Evolutionary conservation across 495 filamentous ascomycete species (phyloP).

Genomic region (Neurospora sp.): DNA sequence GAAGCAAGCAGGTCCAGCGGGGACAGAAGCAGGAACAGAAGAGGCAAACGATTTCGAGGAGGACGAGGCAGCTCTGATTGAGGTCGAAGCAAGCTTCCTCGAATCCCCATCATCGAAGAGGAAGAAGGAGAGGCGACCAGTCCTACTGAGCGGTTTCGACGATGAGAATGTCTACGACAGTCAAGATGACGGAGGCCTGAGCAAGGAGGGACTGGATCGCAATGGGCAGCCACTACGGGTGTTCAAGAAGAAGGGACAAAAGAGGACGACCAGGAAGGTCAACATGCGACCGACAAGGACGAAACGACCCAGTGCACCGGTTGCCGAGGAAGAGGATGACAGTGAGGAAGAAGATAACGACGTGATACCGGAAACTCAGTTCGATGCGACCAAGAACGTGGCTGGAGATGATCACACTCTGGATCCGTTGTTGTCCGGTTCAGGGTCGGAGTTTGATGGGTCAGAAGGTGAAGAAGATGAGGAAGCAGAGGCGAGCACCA

Average conservation of each 20-base stretch:
- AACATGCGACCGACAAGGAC: slow-evolving; percentile 51
- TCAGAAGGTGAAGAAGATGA: slow-evolving; percentile 20
- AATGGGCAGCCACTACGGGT: slow-evolving; percentile 43
- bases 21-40: neutral
- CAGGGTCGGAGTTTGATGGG: slow-evolving; percentile 17
- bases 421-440: neutral
- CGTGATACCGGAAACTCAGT: slow-evolving; percentile 36
- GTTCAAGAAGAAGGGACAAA: slow-evolving; percentile 91
- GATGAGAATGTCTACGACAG: slow-evolving; percentile 41
- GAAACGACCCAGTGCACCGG: slow-evolving; percentile 32
- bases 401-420: slow-evolving; percentile 15
- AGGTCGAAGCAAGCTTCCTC: neutral
- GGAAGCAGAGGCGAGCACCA: slow-evolving; percentile 15
- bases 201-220: slow-evolving; percentile 19
- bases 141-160: slow-evolving; percentile 54
- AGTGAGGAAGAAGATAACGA: slow-evolving; percentile 7
- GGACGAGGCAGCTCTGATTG: neutral
- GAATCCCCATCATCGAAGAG: neutral
- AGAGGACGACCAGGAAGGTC: slow-evolving; percentile 71
- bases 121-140: slow-evolving; percentile 45
- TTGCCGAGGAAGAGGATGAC: slow-evolving; percentile 9
- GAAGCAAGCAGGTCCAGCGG: neutral
- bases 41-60: neutral
- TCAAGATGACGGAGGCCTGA: slow-evolving; percentile 29
- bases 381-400: slow-evolving; percentile 15